Conservation (phyloP, 1,284 basidiomycete species). For the Sporisorium sorghi region DNA sequence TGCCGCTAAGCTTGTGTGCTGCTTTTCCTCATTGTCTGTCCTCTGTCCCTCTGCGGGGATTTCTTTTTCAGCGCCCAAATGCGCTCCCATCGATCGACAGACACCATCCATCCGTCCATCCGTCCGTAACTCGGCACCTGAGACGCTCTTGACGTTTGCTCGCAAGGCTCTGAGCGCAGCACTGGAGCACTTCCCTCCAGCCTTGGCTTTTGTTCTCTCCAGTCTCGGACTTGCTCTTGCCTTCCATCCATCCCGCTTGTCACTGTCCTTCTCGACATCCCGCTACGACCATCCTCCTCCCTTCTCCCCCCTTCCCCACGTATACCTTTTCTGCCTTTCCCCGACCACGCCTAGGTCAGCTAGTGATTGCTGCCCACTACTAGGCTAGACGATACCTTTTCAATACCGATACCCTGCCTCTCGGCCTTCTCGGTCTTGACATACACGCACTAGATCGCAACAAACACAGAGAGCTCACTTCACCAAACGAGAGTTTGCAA, state of each 20-base stretch:
- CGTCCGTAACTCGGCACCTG: background rate
- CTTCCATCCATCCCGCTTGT: background rate
- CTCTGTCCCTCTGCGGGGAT: slow-evolving; percentile 1
- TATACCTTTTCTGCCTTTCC: background rate
- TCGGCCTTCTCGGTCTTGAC: slow-evolving; percentile 1
- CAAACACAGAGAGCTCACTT: background rate
- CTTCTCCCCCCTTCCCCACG: background rate
- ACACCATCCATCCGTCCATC: background rate
- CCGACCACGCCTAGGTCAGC: background rate
- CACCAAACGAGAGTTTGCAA: background rate
- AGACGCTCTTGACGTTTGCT: background rate
- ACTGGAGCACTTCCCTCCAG: background rate
- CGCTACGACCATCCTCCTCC: background rate
- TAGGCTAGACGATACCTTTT: background rate
- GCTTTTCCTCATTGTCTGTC: too few relatives aligned
- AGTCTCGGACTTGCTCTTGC: background rate
- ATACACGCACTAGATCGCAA: background rate
- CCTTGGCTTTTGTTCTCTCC: background rate
- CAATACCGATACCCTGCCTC: background rate
- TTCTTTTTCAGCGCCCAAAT: background rate
- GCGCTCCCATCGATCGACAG: slow-evolving; percentile 3
- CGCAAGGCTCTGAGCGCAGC: background rate
- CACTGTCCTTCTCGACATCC: background rate
- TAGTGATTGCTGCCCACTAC: background rate
- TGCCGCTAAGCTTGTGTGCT: background rate